Evolutionary conservation across 1,284 basidiomycete genomes (phyloP), one percentile per base, ranked within the genome.

Genomic region (Golubevia pallescens): DNA sequence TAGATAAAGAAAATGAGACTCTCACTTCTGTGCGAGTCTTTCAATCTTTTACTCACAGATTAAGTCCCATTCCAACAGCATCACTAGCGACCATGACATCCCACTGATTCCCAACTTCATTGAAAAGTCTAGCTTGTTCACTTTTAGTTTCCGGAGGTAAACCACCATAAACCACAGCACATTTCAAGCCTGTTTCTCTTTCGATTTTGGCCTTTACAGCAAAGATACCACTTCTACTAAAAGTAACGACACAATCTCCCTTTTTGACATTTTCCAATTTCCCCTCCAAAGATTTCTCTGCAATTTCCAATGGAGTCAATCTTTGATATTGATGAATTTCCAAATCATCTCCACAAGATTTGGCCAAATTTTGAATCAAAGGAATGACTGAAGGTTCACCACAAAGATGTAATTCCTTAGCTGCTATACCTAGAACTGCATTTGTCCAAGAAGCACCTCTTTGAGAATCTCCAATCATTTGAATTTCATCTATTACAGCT

Each of bases 71-170:
- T 0, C 82, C 82, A 32, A 85, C 80, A 10, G 82, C 82, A 57
- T 85, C 82, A 66, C 78, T 82, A 1, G 82, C 82, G 1, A 84
- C 82, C 82, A 85, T 85, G 21, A 83, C 82, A 52, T 83, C 80
- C 7, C 81, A 60, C 28, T 74, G 74, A 10, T 77, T 76, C 10
- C 68, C 58, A 13, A 62, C 60, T 7, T 73, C 70, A 62, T 85
- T 85, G 71, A 85, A 85, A 10, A 81, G 62, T 65, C 77, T 75
- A 1, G 82, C 82, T 63, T 85, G 82, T 61, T 84, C 81, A 34
- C 70, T 64, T 61, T 81, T 82, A 14, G 78, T 82, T 58, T 85
- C 82, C 0, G 82, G 82, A 14, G 82, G 82, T 57, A 85, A 61
- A 0, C 74, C 77, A 3, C 82, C 82, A 58, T 85, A 85, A 0